phyloP scores from a whole-genome alignment of 2,329 filamentous ascomycete species.

The Pseudocercospora macadamiae region DNA sequence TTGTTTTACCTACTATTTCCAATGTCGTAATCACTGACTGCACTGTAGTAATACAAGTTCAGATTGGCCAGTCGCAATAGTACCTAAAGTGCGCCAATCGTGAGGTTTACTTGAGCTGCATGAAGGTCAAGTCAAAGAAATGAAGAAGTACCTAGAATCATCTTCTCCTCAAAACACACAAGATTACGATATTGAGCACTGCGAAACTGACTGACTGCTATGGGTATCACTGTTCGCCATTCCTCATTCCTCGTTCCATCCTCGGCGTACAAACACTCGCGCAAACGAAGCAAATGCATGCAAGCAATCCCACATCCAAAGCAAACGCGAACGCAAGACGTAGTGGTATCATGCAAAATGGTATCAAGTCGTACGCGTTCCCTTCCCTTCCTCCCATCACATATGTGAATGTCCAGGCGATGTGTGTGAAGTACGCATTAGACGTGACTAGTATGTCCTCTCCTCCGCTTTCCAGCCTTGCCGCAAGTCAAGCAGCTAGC shows the following conservation, averaged over 20 bases:
- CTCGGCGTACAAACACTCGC: background rate
- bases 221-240: constrained; percentile 29
- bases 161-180: background rate
- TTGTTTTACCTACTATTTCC: too few relatives aligned
- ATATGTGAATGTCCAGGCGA: background rate
- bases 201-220: constrained; percentile 19
- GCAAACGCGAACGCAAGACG: background rate
- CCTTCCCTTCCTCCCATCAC: background rate
- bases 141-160: too few relatives aligned
- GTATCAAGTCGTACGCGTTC: background rate
- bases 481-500: constrained; percentile 55
- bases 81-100: too few relatives aligned
- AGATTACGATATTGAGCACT: constrained; percentile 10
- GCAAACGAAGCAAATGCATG: too few relatives aligned
- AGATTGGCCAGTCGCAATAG: too few relatives aligned
- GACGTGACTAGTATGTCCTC: constrained; percentile 41
- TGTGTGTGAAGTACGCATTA: too few relatives aligned
- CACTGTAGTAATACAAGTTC: too few relatives aligned
- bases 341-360: constrained; percentile 1
- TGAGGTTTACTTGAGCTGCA: too few relatives aligned
- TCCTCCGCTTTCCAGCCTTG: constrained; percentile 45
- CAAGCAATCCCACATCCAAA: background rate
- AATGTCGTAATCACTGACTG: too few relatives aligned
- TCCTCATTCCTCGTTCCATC: constrained; percentile 5
- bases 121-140: too few relatives aligned